A percentile compares a stretch with the other conserved stretches of the same genome.
phyloP scores from a whole-genome alignment of 768 basidiomycete genomes.

The Coprinopsis marcescibilis region DNA sequence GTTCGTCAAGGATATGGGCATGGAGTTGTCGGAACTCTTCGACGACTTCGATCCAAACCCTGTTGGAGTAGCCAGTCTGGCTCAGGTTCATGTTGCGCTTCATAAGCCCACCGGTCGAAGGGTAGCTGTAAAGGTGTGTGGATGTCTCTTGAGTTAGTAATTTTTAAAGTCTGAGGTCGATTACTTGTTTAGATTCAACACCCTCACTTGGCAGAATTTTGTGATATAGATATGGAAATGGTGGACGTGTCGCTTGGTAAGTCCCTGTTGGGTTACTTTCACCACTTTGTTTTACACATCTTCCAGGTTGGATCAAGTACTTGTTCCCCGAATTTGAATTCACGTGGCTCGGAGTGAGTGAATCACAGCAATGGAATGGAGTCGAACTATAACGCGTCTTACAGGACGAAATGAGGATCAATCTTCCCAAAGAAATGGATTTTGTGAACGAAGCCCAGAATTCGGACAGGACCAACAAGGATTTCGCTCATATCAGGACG shows the following conservation, averaged over 20 bases:
- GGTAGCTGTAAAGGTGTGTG: conserved; percentile 79
- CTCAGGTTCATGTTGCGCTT: conserved; percentile 87
- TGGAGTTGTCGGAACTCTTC: conserved; percentile 68
- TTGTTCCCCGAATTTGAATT: conserved; percentile 97
- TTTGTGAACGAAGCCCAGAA: conserved; percentile 88
- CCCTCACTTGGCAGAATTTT: conserved; percentile 89
- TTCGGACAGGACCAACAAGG: conserved; percentile 58
- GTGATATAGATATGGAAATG: conserved; percentile 85
- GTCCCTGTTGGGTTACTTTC: conserved; percentile 11
- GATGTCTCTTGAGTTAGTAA: background rate
- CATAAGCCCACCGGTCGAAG: conserved; percentile 63
- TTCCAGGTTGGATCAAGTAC: conserved; percentile 73
- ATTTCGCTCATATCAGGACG: conserved; percentile 66
- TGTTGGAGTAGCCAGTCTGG: conserved; percentile 92
- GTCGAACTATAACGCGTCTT: conserved; percentile 36
- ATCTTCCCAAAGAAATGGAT: conserved; percentile 91
- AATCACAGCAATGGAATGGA: background rate
- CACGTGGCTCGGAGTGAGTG: conserved; percentile 73
- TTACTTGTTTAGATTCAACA: conserved; percentile 63
- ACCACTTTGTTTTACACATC: background rate
- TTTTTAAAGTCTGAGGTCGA: conserved; percentile 5
- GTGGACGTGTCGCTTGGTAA: conserved; percentile 67
- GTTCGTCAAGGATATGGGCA: conserved; percentile 75
- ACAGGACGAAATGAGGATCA: conserved; percentile 89
- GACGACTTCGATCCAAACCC: conserved; percentile 81